These are phyloP conservation scores for Diaporthe humulicola DNA, from an alignment of 2,329 filamentous ascomycete genomes.

Conservation along the genomic window DNA sequence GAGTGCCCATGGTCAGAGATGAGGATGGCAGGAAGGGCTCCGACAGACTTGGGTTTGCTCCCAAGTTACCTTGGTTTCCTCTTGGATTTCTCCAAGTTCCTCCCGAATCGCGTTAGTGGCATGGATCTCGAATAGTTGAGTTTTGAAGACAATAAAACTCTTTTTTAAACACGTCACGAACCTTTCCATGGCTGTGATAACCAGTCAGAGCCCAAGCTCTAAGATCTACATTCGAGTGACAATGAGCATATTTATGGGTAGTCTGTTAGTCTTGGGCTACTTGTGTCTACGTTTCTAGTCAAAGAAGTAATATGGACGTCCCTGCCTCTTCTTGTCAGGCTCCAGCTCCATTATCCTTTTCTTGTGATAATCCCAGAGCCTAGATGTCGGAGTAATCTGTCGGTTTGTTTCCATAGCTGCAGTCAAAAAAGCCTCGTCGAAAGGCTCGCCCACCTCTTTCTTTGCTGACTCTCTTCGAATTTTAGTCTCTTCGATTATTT, in stretches of 20 bases:
- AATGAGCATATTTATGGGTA: too few relatives aligned
- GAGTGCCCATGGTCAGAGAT: neutral
- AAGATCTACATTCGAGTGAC: too few relatives aligned
- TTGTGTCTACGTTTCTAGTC: too few relatives aligned
- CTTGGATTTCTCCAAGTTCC: too few relatives aligned
- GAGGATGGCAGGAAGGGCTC: neutral
- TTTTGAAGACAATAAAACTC: neutral
- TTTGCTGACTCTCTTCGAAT: neutral
- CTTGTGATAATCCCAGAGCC: neutral
- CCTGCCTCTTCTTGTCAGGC: slow-evolving; percentile 14
- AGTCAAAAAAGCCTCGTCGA: slow-evolving; percentile 8
- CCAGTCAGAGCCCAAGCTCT: too few relatives aligned
- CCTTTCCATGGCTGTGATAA: too few relatives aligned
- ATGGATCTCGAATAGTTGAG: neutral
- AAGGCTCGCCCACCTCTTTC: neutral
- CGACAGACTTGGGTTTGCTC: neutral
- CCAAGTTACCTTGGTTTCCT: too few relatives aligned
- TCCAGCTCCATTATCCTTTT: neutral
- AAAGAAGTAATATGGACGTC: slow-evolving; percentile 28
- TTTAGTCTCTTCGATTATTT: neutral
- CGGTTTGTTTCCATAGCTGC: slow-evolving; percentile 6
- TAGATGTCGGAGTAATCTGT: slow-evolving; percentile 10
- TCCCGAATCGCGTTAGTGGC: neutral
- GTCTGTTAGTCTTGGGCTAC: too few relatives aligned
- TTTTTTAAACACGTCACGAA: neutral